Conservation (phyloP, 371 early-diverging fungal species). For the Apophysomyces variabilis region DNA sequence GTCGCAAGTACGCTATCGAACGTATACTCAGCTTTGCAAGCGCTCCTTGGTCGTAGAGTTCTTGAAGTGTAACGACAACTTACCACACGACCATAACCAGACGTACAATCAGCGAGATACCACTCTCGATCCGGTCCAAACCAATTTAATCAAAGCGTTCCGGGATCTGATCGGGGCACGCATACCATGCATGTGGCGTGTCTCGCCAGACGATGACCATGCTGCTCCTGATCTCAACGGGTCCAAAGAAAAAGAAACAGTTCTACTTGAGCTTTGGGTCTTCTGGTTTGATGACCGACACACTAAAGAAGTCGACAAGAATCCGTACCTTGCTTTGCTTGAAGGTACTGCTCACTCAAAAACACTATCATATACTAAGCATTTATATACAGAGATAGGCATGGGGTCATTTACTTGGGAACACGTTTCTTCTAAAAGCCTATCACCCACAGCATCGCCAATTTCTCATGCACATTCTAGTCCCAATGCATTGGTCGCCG, state of each 20-base stretch:
- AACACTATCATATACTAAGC: neutral
- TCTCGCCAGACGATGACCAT: conserved; percentile 11
- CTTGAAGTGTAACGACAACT: conserved; percentile 19
- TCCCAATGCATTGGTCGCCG: conserved; percentile 31
- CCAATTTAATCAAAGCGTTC: conserved; percentile 36
- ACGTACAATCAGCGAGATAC: conserved; percentile 11
- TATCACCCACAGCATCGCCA: conserved; percentile 39
- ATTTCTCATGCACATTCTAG: conserved; percentile 26
- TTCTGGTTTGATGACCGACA: conserved; percentile 59
- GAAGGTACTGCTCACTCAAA: conserved; percentile 33
- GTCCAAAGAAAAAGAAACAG: conserved; percentile 17
- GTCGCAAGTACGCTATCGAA: conserved; percentile 53
- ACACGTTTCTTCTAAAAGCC: conserved; percentile 21
- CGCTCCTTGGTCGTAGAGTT: conserved; percentile 26
- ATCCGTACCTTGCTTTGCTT: conserved; percentile 28
- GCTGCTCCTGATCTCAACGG: conserved; percentile 11
- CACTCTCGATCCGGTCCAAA: conserved; percentile 8
- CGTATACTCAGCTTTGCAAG: conserved; percentile 35
- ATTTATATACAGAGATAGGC: conserved; percentile 30
- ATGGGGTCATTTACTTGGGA: conserved; percentile 55
- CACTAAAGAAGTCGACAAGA: conserved; percentile 46
- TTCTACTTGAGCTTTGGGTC: conserved; percentile 45
- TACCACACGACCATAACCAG: conserved; percentile 3
- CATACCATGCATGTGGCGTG: conserved; percentile 46
- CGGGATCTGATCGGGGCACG: conserved; percentile 27